Evolutionary conservation across 2,329 filamentous ascomycete genomes (phyloP).

Genomic region (Tolypocladium nubicola): DNA sequence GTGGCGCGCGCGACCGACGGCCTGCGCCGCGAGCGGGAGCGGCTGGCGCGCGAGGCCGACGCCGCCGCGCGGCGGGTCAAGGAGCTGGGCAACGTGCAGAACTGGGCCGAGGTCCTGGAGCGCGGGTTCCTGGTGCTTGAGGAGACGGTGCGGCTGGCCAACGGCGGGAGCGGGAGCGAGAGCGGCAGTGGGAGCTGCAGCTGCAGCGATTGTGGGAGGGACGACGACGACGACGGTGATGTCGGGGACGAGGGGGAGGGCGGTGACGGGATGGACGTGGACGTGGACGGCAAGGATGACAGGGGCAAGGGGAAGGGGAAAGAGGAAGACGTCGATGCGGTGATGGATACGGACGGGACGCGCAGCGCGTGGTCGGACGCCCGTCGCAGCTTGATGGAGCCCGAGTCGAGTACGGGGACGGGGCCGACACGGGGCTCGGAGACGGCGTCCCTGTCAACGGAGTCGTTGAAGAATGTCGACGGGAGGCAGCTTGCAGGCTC

Average conservation of each 20-base stretch:
- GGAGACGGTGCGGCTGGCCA: constrained; percentile 51
- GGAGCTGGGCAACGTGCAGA: constrained; percentile 73
- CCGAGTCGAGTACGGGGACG: constrained; percentile 23
- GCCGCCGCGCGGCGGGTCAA: constrained; percentile 56
- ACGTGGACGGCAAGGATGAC: constrained; percentile 5
- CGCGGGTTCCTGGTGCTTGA: constrained; percentile 53
- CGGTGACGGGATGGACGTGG: constrained; percentile 10
- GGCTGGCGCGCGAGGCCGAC: constrained; percentile 53
- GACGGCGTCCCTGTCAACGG: constrained; percentile 25
- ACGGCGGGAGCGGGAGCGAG: constrained; percentile 15
- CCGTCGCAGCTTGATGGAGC: constrained; percentile 25
- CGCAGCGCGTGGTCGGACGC: constrained; percentile 23
- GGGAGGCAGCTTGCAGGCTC: neutral
- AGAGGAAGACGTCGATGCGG: constrained; percentile 10
- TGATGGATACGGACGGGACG: constrained; percentile 11
- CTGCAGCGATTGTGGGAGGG: constrained; percentile 26
- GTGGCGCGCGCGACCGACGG: constrained; percentile 48
- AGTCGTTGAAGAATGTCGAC: constrained; percentile 10
- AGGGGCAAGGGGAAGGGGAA: constrained; percentile 5
- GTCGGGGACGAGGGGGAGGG: constrained; percentile 1
- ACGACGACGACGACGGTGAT: constrained; percentile 7
- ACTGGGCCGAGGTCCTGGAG: constrained; percentile 78
- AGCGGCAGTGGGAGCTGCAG: constrained; percentile 19
- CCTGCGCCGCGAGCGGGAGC: constrained; percentile 53
- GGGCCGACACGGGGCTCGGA: constrained; percentile 24